Evolutionary conservation across 257 asterid genomes (phyloP), one percentile per base, ranked within the genome.

Genomic region (Fraxinus excelsior): DNA sequence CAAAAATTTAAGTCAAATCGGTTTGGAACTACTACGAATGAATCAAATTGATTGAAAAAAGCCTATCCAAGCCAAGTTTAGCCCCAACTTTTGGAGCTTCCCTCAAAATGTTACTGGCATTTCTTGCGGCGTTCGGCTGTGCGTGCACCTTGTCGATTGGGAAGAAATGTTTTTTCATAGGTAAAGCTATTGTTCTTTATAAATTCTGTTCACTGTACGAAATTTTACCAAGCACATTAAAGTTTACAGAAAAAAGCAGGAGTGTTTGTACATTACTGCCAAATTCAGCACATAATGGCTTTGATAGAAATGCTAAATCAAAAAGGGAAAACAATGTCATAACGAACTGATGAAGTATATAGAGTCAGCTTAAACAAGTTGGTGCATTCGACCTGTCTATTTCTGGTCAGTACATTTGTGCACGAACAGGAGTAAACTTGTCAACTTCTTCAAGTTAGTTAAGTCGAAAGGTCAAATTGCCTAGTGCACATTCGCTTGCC

Each of bases 341-440:
- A 21, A 60, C 31, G 8, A 60, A 10, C 67, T 60, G 28, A 60
- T 60, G 68, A 25, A 62, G 18, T 25, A 12, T 35, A 18, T 53
- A 62, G 68, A 26, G 68, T 62, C 19, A 7, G 68, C 68, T 23
- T 21, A 23, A 62, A 23, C 67, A 23, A 62, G 34, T 62, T n/a
- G 32, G 7, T 62, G 5, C 68, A 62, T 23, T 62, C 19, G 16
- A 62, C 34, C 68, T 62, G 31, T 25, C 35, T 62, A 19, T 62
- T 11, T 62, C 35, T 11, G 26, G 72, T 56, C n/a, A 38, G 25
- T 25, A n/a, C 40, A 69, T 18, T 25, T 65, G 58, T 5, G 71
- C 21, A 38, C 34, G 26, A 73, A 56, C 74, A 40, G 11, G 38
- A 40, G 46, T 40, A 35, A 73, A 70, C 73, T 81, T 51, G 67